Evolutionary conservation across 1,139 yeast species (phyloP).

Genomic region (Taphrina deformans): DNA sequence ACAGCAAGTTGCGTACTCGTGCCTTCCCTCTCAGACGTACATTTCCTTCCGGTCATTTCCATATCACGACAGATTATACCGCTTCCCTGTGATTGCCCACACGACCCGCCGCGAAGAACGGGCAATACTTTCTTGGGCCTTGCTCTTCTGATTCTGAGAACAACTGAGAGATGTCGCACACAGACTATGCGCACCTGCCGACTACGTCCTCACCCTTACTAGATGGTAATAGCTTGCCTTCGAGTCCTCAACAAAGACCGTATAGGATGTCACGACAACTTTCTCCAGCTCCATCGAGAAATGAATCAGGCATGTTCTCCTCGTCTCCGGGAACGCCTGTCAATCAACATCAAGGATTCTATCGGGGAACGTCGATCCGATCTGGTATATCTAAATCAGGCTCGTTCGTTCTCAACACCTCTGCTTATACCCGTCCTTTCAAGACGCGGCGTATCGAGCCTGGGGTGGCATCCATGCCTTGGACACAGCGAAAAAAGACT

Average conservation of each 20-base stretch:
- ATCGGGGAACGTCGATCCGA: constrained; percentile 6
- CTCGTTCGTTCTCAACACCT: constrained; percentile 29
- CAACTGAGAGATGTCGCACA: background rate
- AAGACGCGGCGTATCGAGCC: constrained; percentile 11
- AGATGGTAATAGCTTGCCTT: constrained; percentile 2
- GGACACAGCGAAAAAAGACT: constrained; percentile 16
- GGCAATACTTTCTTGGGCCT: too few relatives aligned
- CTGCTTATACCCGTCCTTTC: constrained; percentile 28
- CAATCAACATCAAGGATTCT: background rate
- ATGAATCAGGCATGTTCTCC: constrained; percentile 6
- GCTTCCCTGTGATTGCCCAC: too few relatives aligned
- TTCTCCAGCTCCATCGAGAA: constrained; percentile 21
- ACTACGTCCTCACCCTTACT: background rate
- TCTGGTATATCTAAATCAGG: constrained; percentile 22
- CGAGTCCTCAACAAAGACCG: constrained; percentile 10
- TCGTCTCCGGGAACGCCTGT: constrained; percentile 1
- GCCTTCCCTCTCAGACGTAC: too few relatives aligned
- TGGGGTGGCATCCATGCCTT: constrained; percentile 16
- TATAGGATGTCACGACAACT: constrained; percentile 20
- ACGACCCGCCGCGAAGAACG: too few relatives aligned
- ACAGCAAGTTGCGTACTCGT: too few relatives aligned
- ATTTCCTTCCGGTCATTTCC: too few relatives aligned
- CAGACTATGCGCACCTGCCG: constrained; percentile 5
- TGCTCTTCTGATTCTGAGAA: too few relatives aligned
- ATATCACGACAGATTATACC: too few relatives aligned